Evolutionary conservation across 2,329 filamentous ascomycete genomes (phyloP).

Genomic region (Penicillium sp.): DNA sequence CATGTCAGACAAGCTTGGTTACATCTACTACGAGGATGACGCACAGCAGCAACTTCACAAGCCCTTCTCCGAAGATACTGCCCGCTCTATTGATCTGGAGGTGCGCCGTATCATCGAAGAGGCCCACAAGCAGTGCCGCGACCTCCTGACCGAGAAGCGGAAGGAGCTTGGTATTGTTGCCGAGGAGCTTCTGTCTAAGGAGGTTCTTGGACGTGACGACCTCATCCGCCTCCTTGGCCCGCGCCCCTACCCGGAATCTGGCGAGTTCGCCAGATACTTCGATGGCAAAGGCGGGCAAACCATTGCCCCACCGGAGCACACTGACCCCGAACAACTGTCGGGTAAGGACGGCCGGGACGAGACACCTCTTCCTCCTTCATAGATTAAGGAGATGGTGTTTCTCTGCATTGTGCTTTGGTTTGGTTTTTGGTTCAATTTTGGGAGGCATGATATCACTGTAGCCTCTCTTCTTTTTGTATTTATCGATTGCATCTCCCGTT

Average conservation of each 20-base stretch:
- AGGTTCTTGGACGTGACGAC: constrained; percentile 87
- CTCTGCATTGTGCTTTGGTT: constrained; percentile 15
- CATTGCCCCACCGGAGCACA: constrained; percentile 50
- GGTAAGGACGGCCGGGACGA: constrained; percentile 38
- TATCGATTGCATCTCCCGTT: constrained; percentile 23
- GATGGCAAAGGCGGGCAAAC: constrained; percentile 51
- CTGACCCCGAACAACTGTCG: constrained; percentile 45
- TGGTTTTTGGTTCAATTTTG: constrained; percentile 24
- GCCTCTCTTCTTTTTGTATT: constrained; percentile 24
- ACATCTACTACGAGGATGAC: constrained; percentile 83
- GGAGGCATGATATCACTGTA: constrained; percentile 26
- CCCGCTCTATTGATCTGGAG: constrained; percentile 85
- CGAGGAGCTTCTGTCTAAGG: constrained; percentile 88
- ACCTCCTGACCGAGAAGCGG: constrained; percentile 81
- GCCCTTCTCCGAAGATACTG: constrained; percentile 92
- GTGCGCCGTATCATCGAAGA: constrained; percentile 88
- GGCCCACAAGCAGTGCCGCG: constrained; percentile 86
- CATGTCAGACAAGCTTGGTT: constrained; percentile 92
- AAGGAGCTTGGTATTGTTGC: constrained; percentile 83
- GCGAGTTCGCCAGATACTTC: constrained; percentile 96
- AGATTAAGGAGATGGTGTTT: constrained; percentile 1
- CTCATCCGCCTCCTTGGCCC: constrained; percentile 84
- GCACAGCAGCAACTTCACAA: constrained; percentile 76
- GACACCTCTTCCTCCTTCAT: constrained; percentile 26
- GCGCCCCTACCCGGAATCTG: constrained; percentile 76